Conservation (phyloP, 495 filamentous ascomycete genomes). For the Hypoxylon crocopeplum region DNA sequence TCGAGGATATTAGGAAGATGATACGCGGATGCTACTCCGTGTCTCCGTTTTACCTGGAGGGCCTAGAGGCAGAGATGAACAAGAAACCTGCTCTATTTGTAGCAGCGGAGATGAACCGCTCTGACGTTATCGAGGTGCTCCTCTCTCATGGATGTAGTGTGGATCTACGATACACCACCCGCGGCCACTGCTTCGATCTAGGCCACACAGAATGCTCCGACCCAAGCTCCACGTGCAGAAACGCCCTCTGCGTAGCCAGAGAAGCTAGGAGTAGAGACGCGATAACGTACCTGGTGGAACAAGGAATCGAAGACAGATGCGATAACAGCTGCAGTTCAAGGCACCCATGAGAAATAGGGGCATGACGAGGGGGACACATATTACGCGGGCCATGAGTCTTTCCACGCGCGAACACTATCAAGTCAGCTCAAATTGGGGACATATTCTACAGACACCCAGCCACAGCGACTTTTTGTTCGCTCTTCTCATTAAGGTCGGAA, state of each 20-base stretch:
- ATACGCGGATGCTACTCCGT: neutral
- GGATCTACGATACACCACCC: neutral
- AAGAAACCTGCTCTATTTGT: neutral
- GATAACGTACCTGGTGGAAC: neutral
- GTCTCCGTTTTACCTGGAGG: neutral
- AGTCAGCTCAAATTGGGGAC: no score
- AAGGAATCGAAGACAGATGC: slow-evolving; percentile 1
- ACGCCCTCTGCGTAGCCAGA: slow-evolving; percentile 1
- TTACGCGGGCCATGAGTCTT: no score
- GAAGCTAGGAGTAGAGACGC: neutral
- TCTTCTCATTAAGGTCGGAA: no score
- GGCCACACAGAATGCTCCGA: neutral
- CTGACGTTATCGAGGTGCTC: neutral
- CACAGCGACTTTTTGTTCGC: no score
- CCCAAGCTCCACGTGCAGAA: neutral
- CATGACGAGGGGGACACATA: no score
- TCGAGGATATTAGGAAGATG: neutral
- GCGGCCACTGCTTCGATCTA: neutral
- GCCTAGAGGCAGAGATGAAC: neutral
- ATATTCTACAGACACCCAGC: no score
- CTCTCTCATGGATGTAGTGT: neutral
- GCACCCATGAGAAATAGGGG: no score
- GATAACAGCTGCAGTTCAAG: no score
- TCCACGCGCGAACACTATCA: no score
- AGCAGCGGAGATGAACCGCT: neutral